These are phyloP conservation scores for Ophiostoma angusticollis DNA, from an alignment of 2,329 filamentous ascomycete genomes.

Conservation along the genomic window DNA sequence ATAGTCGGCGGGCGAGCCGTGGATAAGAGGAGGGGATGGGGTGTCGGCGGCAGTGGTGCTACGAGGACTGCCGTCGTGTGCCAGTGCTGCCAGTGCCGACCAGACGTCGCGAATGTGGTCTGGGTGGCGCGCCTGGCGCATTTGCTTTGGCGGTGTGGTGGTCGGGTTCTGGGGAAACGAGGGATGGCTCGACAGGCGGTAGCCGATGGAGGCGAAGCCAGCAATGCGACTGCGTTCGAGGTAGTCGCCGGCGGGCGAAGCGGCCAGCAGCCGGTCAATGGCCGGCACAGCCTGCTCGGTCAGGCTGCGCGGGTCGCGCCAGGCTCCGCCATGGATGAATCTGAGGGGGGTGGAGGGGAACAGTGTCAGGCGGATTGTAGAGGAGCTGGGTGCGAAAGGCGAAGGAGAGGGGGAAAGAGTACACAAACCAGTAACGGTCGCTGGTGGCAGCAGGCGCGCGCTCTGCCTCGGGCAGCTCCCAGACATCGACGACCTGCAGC, in stretches of 20 bases:
- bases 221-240: slow-evolving; percentile 39
- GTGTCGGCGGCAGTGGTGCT: slow-evolving; percentile 11
- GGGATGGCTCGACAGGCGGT: slow-evolving; percentile 46
- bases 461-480: slow-evolving; percentile 21
- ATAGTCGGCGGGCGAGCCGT: slow-evolving; percentile 10
- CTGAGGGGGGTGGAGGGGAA: too few relatives aligned
- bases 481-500: slow-evolving; percentile 34
- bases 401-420: slow-evolving; percentile 8
- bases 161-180: slow-evolving; percentile 30
- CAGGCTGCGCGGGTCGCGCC: slow-evolving; percentile 43
- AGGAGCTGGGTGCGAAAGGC: not conserved
- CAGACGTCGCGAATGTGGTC: slow-evolving; percentile 47
- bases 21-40: too few relatives aligned
- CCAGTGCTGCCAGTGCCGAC: slow-evolving; percentile 36
- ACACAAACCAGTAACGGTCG: slow-evolving; percentile 25
- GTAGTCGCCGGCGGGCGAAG: slow-evolving; percentile 12
- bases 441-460: slow-evolving; percentile 8
- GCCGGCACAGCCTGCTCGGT: slow-evolving; percentile 32
- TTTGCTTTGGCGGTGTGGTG: slow-evolving; percentile 20
- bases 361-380: too few relatives aligned
- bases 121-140: slow-evolving; percentile 40
- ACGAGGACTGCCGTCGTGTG: slow-evolving; percentile 23
- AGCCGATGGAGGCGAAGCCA: slow-evolving; percentile 52
- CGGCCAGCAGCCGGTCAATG: slow-evolving; percentile 8
- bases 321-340: slow-evolving; percentile 51